phyloP scores from a whole-genome alignment of 139 green algal genomes.

The Protoeuglena noctilucae region DNA sequence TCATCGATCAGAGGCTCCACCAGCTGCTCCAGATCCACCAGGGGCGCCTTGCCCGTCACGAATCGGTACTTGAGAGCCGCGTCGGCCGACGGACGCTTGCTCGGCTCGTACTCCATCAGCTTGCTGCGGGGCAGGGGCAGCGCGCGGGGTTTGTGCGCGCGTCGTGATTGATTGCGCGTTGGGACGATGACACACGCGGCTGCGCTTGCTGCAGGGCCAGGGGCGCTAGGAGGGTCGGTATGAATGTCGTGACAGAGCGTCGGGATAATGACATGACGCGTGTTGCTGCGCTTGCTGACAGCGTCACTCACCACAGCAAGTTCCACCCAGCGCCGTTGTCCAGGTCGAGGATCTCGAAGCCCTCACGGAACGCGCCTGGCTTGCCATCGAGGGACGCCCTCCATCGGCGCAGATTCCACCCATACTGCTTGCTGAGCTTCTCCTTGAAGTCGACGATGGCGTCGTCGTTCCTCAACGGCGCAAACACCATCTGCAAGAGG shows the following conservation, averaged over 20 bases:
- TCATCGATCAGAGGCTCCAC: too few relatives aligned
- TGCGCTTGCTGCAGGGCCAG: background rate
- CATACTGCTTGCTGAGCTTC: background rate
- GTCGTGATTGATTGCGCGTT: background rate
- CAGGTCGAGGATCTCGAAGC: background rate
- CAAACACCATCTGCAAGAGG: slow-evolving; percentile 54
- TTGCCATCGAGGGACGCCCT: background rate
- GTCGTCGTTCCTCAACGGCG: slow-evolving; percentile 34
- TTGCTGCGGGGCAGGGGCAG: background rate
- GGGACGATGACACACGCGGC: background rate
- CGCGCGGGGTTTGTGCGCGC: background rate
- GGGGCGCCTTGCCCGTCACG: background rate
- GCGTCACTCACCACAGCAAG: background rate
- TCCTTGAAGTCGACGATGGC: slow-evolving; percentile 38
- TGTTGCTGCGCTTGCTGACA: background rate
- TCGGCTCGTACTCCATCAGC: too few relatives aligned
- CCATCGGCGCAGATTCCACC: background rate
- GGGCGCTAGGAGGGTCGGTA: too few relatives aligned
- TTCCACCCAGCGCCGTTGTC: background rate
- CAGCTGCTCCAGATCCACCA: background rate
- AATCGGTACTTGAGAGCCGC: background rate
- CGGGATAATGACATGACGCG: too few relatives aligned
- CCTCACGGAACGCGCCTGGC: background rate
- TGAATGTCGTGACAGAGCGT: background rate
- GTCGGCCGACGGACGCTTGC: background rate